These are phyloP conservation scores for Cyathus pygmaeus DNA, from an alignment of 1,284 basidiomycete genomes.

Conservation along the genomic window DNA sequence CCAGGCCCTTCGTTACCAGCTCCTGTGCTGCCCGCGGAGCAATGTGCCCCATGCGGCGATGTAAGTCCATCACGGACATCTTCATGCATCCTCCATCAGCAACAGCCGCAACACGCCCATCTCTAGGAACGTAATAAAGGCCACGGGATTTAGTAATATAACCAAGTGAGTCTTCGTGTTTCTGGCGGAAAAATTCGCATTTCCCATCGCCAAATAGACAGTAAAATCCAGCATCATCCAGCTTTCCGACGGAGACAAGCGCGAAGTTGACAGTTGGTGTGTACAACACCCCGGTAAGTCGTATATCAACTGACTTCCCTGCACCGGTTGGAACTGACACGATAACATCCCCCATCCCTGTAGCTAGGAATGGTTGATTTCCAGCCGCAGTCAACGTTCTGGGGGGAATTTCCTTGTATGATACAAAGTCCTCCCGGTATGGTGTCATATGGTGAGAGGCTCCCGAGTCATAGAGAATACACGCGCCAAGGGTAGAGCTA, in stretches of 20 bases:
- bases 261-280: conserved; percentile 23
- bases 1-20: neutral
- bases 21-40: neutral
- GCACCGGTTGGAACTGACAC: conserved; percentile 45
- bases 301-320: conserved; percentile 20
- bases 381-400: conserved; percentile 46
- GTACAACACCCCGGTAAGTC: conserved; percentile 42
- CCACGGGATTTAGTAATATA: neutral
- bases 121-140: neutral
- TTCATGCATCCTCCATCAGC: too few relatives aligned
- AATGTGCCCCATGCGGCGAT: conserved; percentile 26
- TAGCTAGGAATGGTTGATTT: conserved; percentile 36
- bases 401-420: conserved; percentile 32
- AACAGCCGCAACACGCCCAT: too few relatives aligned
- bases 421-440: conserved; percentile 40
- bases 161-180: neutral
- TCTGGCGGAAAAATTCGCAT: neutral
- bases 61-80: conserved; percentile 15
- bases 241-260: conserved; percentile 36
- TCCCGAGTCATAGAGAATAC: conserved; percentile 49
- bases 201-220: neutral
- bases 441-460: conserved; percentile 49
- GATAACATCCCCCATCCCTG: conserved; percentile 41
- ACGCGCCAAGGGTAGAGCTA: too few relatives aligned
- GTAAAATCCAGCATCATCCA: conserved; percentile 10